These are phyloP conservation scores for Fonsecaea monophora DNA, from an alignment of 2,329 filamentous ascomycete genomes.

Conservation along the genomic window DNA sequence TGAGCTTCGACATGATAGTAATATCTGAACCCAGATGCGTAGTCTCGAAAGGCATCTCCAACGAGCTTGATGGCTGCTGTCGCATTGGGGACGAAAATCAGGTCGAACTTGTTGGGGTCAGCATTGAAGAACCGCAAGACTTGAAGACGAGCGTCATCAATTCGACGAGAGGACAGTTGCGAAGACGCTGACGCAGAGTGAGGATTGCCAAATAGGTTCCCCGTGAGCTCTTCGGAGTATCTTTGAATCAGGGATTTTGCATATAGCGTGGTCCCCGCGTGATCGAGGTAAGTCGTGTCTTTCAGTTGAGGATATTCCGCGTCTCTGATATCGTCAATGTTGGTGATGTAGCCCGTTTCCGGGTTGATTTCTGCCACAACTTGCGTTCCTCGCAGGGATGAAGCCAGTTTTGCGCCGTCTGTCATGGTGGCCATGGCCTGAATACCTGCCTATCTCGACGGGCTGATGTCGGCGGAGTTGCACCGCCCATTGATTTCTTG, in stretches of 20 bases:
- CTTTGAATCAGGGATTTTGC: slow-evolving; percentile 79
- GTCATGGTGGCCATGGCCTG: slow-evolving; percentile 33
- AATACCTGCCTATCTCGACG: slow-evolving; percentile 21
- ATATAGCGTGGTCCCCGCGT: slow-evolving; percentile 90
- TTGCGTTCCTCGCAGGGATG: slow-evolving; percentile 8
- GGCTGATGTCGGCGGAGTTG: slow-evolving; percentile 1
- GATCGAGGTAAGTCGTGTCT: slow-evolving; percentile 82
- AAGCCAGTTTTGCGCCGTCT: background rate
- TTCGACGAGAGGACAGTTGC: slow-evolving; percentile 73
- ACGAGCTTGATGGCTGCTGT: slow-evolving; percentile 91
- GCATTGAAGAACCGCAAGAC: slow-evolving; percentile 80
- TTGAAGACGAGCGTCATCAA: slow-evolving; percentile 76
- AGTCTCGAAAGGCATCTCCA: slow-evolving; percentile 74
- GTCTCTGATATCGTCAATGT: slow-evolving; percentile 56
- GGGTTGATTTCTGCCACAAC: slow-evolving; percentile 25
- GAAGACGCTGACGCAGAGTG: slow-evolving; percentile 86
- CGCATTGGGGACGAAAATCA: slow-evolving; percentile 91
- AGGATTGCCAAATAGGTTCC: slow-evolving; percentile 85
- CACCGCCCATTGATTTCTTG: slow-evolving; percentile 29
- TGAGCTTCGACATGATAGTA: slow-evolving; percentile 84
- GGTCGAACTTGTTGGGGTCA: slow-evolving; percentile 79
- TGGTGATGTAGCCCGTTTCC: slow-evolving; percentile 49
- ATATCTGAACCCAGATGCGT: slow-evolving; percentile 76
- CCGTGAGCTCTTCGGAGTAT: slow-evolving; percentile 79
- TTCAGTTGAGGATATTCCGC: slow-evolving; percentile 56